Evolutionary conservation across 2,329 filamentous ascomycete genomes (phyloP).

Genomic region (Pezicula carpinea): DNA sequence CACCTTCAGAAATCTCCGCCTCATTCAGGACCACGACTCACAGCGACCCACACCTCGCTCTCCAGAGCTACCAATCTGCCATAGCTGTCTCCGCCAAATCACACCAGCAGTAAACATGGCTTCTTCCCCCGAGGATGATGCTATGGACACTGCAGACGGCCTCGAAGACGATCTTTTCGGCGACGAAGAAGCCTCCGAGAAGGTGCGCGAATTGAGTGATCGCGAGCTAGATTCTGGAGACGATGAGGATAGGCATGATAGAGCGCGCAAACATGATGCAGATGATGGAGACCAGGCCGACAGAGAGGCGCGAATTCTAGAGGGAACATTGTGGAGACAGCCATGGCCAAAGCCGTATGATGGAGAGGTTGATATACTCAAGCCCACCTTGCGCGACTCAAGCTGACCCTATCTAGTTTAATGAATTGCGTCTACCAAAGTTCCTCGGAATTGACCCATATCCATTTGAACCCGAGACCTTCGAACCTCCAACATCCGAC

Average conservation of each 20-base stretch:
- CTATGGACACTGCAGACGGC: conserved; percentile 37
- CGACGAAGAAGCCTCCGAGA: conserved; percentile 41
- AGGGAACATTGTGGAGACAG: conserved; percentile 63
- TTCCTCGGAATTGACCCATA: conserved; percentile 68
- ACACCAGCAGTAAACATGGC: conserved; percentile 6
- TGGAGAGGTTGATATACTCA: conserved; percentile 49
- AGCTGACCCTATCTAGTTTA: conserved; percentile 45
- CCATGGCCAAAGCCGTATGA: conserved; percentile 66
- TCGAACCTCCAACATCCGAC: conserved; percentile 57
- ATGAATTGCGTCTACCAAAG: conserved; percentile 65
- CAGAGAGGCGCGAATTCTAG: conserved; percentile 51
- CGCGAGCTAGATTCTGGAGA: conserved; percentile 59
- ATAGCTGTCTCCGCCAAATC: not conserved
- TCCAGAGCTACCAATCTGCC: not conserved
- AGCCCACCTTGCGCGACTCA: not conserved
- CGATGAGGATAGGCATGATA: conserved; percentile 60
- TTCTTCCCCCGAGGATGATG: conserved; percentile 23
- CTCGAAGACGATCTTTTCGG: conserved; percentile 60
- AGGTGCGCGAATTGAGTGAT: conserved; percentile 44
- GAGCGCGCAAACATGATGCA: conserved; percentile 33
- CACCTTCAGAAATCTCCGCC: too few species aligned
- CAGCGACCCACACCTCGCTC: not conserved
- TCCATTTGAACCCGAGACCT: conserved; percentile 61
- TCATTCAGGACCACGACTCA: too few species aligned
- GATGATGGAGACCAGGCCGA: conserved; percentile 38